phyloP scores from a whole-genome alignment of 306 rosid genomes.

The Fragaria ananassa region DNA sequence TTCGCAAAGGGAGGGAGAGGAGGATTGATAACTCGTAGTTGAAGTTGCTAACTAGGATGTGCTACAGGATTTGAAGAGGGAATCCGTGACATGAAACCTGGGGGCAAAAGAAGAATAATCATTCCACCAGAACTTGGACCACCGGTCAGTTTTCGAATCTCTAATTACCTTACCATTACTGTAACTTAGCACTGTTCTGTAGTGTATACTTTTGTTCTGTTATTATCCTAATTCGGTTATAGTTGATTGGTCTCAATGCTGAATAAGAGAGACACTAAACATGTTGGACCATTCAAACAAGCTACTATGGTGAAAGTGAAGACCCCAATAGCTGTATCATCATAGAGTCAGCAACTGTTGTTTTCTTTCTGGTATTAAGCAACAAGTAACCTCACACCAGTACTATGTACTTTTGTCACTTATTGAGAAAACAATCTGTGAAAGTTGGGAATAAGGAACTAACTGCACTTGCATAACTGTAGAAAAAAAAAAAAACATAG shows the following conservation, averaged over 20 bases:
- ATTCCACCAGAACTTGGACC: conserved; percentile 98
- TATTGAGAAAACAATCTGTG: background rate
- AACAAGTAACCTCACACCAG: background rate
- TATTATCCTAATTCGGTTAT: background rate
- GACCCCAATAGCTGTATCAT: background rate
- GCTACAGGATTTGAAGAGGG: conserved; percentile 96
- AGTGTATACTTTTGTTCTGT: background rate
- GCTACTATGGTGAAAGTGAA: background rate
- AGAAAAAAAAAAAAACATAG: background rate
- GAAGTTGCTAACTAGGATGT: conserved; percentile 14
- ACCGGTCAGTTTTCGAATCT: conserved; percentile 59
- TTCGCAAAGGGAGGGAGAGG: conserved; percentile 2
- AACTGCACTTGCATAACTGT: background rate
- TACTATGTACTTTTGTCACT: background rate
- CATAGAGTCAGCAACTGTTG: background rate
- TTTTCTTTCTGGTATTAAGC: background rate
- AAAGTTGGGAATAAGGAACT: background rate
- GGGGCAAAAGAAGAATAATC: conserved; percentile 92
- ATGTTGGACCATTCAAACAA: conserved; percentile 4
- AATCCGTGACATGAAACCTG: conserved; percentile 83
- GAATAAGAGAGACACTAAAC: background rate
- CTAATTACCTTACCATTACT: conserved; percentile 13
- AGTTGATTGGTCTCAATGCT: background rate
- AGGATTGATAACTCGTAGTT: background rate
- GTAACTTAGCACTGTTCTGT: background rate